Conservation (phyloP, 2,329 filamentous ascomycete genomes). For the Colletotrichum sidae region DNA sequence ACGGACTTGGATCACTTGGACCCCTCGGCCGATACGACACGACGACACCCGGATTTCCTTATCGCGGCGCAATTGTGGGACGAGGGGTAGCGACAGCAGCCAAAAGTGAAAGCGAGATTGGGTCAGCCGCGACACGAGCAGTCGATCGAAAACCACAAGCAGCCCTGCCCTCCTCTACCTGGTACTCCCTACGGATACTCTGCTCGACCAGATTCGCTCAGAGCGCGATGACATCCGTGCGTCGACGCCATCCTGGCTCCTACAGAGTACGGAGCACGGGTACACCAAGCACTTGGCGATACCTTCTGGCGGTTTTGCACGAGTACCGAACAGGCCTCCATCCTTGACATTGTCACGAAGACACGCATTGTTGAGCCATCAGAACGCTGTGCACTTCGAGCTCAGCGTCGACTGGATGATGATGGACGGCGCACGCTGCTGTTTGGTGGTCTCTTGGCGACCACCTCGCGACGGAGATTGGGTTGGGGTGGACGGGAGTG, state of each 20-base stretch:
- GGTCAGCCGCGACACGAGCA: slow-evolving; percentile 9
- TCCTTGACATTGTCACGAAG: no score
- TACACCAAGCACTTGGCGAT: no score
- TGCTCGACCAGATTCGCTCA: slow-evolving; percentile 17
- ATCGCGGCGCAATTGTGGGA: slow-evolving; percentile 17
- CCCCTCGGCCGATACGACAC: slow-evolving; percentile 14
- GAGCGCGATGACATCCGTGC: slow-evolving; percentile 35
- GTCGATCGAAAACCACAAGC: slow-evolving; percentile 31
- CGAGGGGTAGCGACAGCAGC: slow-evolving; percentile 13
- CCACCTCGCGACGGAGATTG: slow-evolving; percentile 10
- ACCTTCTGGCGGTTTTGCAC: no score
- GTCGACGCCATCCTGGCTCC: slow-evolving; percentile 15
- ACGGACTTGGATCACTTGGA: slow-evolving; percentile 6
- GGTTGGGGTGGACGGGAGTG: slow-evolving; percentile 11
- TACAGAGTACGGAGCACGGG: no score
- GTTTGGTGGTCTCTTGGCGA: slow-evolving; percentile 10
- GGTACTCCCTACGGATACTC: no score
- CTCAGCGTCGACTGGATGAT: no score
- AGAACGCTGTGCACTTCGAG: no score
- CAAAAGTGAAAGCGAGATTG: slow-evolving; percentile 14
- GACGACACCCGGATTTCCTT: slow-evolving; percentile 16
- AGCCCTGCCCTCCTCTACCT: no score
- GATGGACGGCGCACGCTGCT: background rate
- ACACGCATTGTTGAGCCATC: no score
- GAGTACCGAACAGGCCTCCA: no score